Conservation (phyloP, 768 basidiomycete genomes). For the Psilocybe sp. region DNA sequence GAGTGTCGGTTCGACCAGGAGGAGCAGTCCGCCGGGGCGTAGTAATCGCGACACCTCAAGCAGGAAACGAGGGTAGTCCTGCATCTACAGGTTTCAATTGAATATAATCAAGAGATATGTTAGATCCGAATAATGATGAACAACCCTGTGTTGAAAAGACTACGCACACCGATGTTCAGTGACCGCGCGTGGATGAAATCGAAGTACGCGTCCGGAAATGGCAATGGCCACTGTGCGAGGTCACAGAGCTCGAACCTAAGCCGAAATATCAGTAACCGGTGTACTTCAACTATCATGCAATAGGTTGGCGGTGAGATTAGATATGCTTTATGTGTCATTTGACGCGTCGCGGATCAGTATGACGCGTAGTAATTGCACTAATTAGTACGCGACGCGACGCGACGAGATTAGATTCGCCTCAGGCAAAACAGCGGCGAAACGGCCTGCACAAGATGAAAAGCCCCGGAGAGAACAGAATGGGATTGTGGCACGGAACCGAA, state of each 20-base stretch:
- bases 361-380: too few relatives aligned
- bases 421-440: conserved; percentile 2
- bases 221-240: conserved; percentile 55
- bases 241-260: conserved; percentile 71
- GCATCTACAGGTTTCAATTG: conserved; percentile 39
- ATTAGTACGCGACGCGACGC: too few relatives aligned
- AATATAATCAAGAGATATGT: too few relatives aligned
- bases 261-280: background rate
- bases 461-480: background rate
- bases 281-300: too few relatives aligned
- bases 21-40: conserved; percentile 66
- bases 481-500: background rate
- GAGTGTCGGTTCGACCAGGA: conserved; percentile 62
- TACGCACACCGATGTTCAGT: conserved; percentile 62
- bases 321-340: too few relatives aligned
- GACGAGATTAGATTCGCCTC: background rate
- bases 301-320: too few relatives aligned
- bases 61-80: conserved; percentile 58
- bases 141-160: conserved; percentile 5
- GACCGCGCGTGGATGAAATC: conserved; percentile 71
- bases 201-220: conserved; percentile 62
- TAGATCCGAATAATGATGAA: too few relatives aligned
- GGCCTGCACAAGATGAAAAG: background rate
- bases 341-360: too few relatives aligned
- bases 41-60: conserved; percentile 63